Evolutionary conservation across 1,284 basidiomycete genomes (phyloP), one percentile per base, ranked within the genome.

Genomic region (Wallemia ichthyophaga): DNA sequence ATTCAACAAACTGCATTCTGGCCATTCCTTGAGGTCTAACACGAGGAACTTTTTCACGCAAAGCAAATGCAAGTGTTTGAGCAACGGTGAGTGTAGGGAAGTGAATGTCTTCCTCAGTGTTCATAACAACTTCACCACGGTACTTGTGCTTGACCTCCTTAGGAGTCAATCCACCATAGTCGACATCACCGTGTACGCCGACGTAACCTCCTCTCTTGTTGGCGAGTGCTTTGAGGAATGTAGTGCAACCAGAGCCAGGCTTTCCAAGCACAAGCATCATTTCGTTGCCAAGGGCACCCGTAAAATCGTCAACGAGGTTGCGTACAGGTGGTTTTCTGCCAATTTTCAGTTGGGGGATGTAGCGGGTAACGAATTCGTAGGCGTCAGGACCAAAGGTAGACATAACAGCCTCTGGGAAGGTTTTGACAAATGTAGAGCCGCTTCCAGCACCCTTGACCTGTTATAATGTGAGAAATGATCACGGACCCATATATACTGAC

Each of bases 61-160:
- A 69, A 1, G 76, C 77, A 63, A 78, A 77, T 28, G 65, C 64
- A 58, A 78, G 69, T 0, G 77, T 77, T 64, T 78, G 74, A 1
- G 71, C 73, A 57, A 78, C 76, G 19, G 78, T 78, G 33, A 80
- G 69, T 32, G 76, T 77, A n/a, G 78, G 73, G 55, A 77, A 73
- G 67, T 80, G 78, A 58, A 75, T 71, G 59, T 85, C 85, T 62
- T 82, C 78, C 65, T 76, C 74, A 62, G 72, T 64, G 65, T 85
- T 87, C 69, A 87, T 91, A 19, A 82, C 78, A 15, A 86, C 83
- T 69, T 91, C 86, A 58, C 86, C 88, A 62, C 77, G 81, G 64
- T 70, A 71, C 48, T 63, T 59, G 66, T 72, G 71, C 59, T 61
- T 62, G 73, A 78, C 77, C 63, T 75, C 72, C 56, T 71, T 66